A percentile compares a stretch with the other conserved stretches of the same genome.
phyloP scores from a whole-genome alignment of 768 basidiomycete genomes.

The Tephrocybe sp. region DNA sequence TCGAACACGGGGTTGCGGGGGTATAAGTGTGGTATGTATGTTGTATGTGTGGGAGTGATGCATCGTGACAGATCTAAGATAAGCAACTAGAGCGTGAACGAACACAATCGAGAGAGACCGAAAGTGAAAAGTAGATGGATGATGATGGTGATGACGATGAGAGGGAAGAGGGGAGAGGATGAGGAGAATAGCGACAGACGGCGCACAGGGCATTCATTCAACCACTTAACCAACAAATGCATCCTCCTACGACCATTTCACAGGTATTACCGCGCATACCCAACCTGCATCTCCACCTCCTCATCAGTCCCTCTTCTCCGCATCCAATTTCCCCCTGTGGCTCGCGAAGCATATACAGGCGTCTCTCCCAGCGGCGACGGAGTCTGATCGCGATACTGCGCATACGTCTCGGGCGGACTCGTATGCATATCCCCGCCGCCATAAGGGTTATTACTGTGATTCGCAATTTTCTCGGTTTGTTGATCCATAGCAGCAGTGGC shows the following conservation, averaged over 20 bases:
- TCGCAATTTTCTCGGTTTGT: slow-evolving; percentile 31
- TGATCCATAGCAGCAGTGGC: slow-evolving; percentile 68
- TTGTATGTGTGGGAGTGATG: slow-evolving; percentile 6
- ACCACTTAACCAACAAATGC: neutral
- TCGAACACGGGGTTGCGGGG: slow-evolving; percentile 2
- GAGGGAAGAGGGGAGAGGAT: neutral
- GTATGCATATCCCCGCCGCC: slow-evolving; percentile 9
- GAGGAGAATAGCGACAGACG: neutral
- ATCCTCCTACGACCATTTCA: neutral
- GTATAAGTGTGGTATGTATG: slow-evolving; percentile 2
- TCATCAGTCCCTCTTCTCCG: slow-evolving; percentile 25
- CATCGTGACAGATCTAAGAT: slow-evolving; percentile 7
- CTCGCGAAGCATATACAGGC: slow-evolving; percentile 19
- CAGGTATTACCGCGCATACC: slow-evolving; percentile 27
- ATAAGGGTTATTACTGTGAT: slow-evolving; percentile 26
- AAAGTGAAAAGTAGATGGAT: too few relatives aligned
- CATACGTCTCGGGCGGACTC: slow-evolving; percentile 14
- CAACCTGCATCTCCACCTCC: slow-evolving; percentile 34
- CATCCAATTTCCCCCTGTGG: slow-evolving; percentile 15
- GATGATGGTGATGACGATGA: too few relatives aligned
- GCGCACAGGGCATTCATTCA: neutral
- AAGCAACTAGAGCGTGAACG: neutral
- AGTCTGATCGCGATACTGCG: slow-evolving; percentile 27
- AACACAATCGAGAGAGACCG: too few relatives aligned
- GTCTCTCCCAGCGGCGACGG: slow-evolving; percentile 26